Base-by-base conservation (phyloP, 225 moss, liverwort and hornwort species). In the Bryum argenteum region DNA sequence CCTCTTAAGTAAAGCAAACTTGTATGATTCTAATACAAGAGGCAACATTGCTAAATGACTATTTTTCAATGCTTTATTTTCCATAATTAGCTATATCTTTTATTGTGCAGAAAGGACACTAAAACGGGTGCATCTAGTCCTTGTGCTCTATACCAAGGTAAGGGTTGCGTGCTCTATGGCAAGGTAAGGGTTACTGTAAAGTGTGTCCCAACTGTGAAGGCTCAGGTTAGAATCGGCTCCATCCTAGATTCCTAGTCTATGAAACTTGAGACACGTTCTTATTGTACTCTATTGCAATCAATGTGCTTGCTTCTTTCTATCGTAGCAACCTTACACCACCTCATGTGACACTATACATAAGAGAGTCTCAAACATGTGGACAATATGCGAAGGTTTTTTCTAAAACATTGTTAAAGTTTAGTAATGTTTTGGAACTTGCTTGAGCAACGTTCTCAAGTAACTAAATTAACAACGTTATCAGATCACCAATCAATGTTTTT, bases 141-240 rank as follows among this genome's bases (percentile, higher is more conserved):
- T 55, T 96, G 96, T 79, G 83, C 88, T 3, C 91, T 91, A 1
- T 96, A 93, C 41, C 91, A 90, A 62, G 96, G 96, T 18, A 89
- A 93, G 2, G 96, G 96, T 21, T n/a, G n/a, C n/a, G n/a, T n/a
- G n/a, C n/a, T 91, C 89, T 91, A 96, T 93, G 66, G 89, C 96
- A 96, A 70, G 78, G 93, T 10, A 93, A 93, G 5, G 91, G 93
- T 1, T 90, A 83, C 62, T 93, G 93, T 66, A 90, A 93, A 7
- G 93, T 93, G 1, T 96, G 96, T 56, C 61, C 93, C 0, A 93
- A 96, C 66, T 96, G 96, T 75, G 73, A 70, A 45, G 96, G 96
- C 61, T 83, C 93, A 70, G 93, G 93, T 89, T 12, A 6, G 10
- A 17, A n/a, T 42, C 7, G 7, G 16, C 50, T 11, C n/a, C 16